Evolutionary conservation across 2,329 filamentous ascomycete species (phyloP).

Genomic region (Claviceps capensis): DNA sequence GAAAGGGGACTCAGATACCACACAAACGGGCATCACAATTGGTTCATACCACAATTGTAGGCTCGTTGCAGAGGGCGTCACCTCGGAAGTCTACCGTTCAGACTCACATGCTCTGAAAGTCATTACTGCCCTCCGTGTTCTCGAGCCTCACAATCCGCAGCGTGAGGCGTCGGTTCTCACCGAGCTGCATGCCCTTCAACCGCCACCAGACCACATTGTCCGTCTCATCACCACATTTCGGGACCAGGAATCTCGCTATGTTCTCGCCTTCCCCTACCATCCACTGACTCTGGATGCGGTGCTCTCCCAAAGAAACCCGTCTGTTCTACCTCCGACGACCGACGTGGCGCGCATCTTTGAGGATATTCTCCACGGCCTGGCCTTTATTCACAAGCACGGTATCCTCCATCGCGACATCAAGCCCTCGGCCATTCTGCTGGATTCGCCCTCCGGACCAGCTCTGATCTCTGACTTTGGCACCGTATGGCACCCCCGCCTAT

Average conservation of each 20-base stretch:
- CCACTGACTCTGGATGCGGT: slow-evolving; percentile 46
- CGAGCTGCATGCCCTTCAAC: slow-evolving; percentile 31
- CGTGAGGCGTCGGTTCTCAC: slow-evolving; percentile 67
- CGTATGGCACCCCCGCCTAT: slow-evolving; percentile 57
- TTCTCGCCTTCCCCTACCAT: slow-evolving; percentile 78
- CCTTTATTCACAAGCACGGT: slow-evolving; percentile 54
- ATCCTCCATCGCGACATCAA: slow-evolving; percentile 94
- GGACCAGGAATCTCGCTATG: slow-evolving; percentile 54
- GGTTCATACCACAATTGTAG: slow-evolving; percentile 40
- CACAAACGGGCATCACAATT: slow-evolving; percentile 28
- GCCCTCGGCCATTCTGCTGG: slow-evolving; percentile 73
- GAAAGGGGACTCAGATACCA: background rate
- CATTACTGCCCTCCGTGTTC: slow-evolving; percentile 58
- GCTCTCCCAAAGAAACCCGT: slow-evolving; percentile 3
- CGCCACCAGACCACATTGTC: slow-evolving; percentile 32
- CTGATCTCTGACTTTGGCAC: slow-evolving; percentile 88
- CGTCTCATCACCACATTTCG: slow-evolving; percentile 61
- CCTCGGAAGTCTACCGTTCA: slow-evolving; percentile 70
- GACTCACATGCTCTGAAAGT: slow-evolving; percentile 62
- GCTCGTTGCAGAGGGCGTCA: slow-evolving; percentile 53
- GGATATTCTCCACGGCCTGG: slow-evolving; percentile 58
- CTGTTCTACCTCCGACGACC: slow-evolving; percentile 14
- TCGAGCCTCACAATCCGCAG: slow-evolving; percentile 68
- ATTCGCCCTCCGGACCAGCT: slow-evolving; percentile 53
- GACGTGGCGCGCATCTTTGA: slow-evolving; percentile 34